A percentile compares a stretch with the other conserved stretches of the same genome.
Conservation (phyloP, 2,329 filamentous ascomycete genomes). For the Nectriaceae sp. region DNA sequence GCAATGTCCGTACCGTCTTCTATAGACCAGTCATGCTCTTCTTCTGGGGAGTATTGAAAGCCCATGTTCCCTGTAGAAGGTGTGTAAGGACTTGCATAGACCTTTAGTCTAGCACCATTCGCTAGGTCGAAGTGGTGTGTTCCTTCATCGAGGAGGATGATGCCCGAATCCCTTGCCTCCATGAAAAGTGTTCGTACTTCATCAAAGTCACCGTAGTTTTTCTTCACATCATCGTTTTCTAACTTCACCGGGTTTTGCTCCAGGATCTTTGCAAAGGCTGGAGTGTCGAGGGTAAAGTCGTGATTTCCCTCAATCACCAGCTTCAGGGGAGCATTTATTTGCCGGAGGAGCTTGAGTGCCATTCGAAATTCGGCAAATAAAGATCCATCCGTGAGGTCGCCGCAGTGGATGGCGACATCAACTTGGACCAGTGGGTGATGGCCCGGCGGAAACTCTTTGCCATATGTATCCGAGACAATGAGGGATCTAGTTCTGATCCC, state of each 20-base stretch:
- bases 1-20: slow-evolving; percentile 26
- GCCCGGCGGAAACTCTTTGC: neutral
- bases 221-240: slow-evolving; percentile 2
- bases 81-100: slow-evolving; percentile 49
- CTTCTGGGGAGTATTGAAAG: slow-evolving; percentile 41
- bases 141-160: slow-evolving; percentile 45
- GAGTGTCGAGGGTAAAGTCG: slow-evolving; percentile 44
- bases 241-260: neutral
- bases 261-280: slow-evolving; percentile 34
- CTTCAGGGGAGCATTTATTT: slow-evolving; percentile 46
- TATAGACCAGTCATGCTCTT: slow-evolving; percentile 26
- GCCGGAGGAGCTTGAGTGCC: slow-evolving; percentile 38
- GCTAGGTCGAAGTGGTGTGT: slow-evolving; percentile 39
- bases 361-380: slow-evolving; percentile 41
- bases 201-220: slow-evolving; percentile 39
- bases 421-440: neutral
- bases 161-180: slow-evolving; percentile 27
- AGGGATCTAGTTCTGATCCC: slow-evolving; percentile 11
- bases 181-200: slow-evolving; percentile 32
- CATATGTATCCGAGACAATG: slow-evolving; percentile 13
- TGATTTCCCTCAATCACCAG: slow-evolving; percentile 53
- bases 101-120: slow-evolving; percentile 42
- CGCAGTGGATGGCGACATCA: slow-evolving; percentile 51
- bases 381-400: slow-evolving; percentile 48
- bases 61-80: slow-evolving; percentile 41